Evolutionary conservation across 148 eudicot genomes (phyloP), one percentile per base, ranked within the genome.

Genomic region (Dysphania ambrosioides): DNA sequence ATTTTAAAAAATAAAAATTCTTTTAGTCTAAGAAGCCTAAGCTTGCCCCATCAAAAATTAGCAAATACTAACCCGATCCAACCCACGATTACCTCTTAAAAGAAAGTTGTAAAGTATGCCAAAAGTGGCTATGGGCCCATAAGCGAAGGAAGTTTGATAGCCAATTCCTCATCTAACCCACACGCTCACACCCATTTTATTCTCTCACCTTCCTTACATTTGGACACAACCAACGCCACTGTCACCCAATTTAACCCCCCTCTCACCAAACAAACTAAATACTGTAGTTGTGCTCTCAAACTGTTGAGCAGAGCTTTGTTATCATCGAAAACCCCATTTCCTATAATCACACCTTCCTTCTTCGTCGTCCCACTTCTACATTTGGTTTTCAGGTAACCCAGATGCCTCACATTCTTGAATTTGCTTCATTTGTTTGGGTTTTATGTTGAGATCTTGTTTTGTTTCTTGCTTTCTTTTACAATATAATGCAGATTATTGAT

Each of bases 361-460:
- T 72, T 78, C 42, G 26, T 73, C 11, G 32, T 68, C 9, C 36
- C 49, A 18, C 29, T 67, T 15, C 41, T 5, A 4, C 41, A 8
- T 49, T 74, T 79, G 74, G 68, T 71, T 79, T 30, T 32, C 5
- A 74, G 82, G 82, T 79, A 69, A 66, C 1, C 21, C 58, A 49
- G 4, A 42, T 31, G 3, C 4, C 18, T n/a, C 40, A 23, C 69
- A 49, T 65, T 38, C 13, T 26, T 23, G 5, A 6, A 0, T 49
- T 58, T 29, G 11, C 6, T 19, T 21, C 5, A 15, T 41, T 36
- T 26, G 23, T 35, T 24, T 71, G 47, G 21, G 41, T 71, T 71
- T 13, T n/a, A 23, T 19, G 18, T 23, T 57, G 53, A 56, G 61
- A 36, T 66, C 70, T 66, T 66, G 67, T 8, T 61, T 31, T 30